phyloP scores from a whole-genome alignment of 352 stramenopile species.

The Globisporangium canariense region DNA sequence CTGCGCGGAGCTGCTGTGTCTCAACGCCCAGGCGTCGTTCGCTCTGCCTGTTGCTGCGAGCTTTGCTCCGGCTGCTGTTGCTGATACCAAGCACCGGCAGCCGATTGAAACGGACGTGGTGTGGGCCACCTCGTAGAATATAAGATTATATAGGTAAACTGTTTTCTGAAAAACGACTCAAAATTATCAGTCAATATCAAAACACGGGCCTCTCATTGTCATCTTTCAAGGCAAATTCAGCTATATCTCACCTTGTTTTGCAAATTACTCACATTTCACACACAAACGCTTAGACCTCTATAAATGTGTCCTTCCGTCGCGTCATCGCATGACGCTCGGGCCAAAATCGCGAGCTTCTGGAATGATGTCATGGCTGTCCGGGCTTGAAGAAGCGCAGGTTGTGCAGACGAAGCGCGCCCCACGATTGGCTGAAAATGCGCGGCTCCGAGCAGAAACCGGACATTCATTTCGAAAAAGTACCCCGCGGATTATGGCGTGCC shows the following conservation, averaged over 20 bases:
- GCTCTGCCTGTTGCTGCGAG: neutral
- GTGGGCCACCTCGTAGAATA: neutral
- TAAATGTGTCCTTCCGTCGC: slow-evolving; percentile 16
- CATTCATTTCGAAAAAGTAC: neutral
- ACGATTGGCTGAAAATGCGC: slow-evolving; percentile 17
- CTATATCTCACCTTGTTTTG: neutral
- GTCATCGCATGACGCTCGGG: slow-evolving; percentile 25
- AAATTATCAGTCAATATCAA: neutral
- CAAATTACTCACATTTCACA: neutral
- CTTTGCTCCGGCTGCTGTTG: neutral
- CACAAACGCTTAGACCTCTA: slow-evolving; percentile 2
- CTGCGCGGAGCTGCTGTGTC: neutral
- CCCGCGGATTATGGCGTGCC: neutral
- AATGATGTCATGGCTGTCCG: slow-evolving; percentile 23
- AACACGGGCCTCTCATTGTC: too few relatives aligned
- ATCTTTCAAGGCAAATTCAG: too few relatives aligned
- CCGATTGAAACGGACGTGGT: neutral
- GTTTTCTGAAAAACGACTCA: neutral
- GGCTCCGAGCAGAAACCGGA: neutral
- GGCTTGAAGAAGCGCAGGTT: slow-evolving; percentile 5
- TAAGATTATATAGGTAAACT: neutral
- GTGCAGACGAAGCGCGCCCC: slow-evolving; percentile 1
- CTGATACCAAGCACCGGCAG: neutral
- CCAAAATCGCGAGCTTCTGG: neutral
- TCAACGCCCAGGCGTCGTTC: neutral